phyloP scores from a whole-genome alignment of 2,329 filamentous ascomycete genomes.

The Pseudocercospora fijiensis region DNA sequence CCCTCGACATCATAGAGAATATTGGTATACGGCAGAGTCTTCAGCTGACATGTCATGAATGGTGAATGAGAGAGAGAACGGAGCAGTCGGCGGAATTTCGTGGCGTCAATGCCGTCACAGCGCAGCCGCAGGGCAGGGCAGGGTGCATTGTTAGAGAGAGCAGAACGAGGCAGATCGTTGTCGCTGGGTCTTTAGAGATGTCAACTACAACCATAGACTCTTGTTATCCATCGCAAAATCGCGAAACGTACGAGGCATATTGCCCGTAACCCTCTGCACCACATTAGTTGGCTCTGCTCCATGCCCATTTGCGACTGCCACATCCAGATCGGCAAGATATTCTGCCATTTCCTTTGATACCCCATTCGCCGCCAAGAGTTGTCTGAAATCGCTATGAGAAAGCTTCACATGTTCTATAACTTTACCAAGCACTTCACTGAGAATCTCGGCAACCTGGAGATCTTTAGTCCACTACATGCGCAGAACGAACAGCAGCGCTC shows the following conservation, averaged over 20 bases:
- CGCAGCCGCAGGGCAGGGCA: not conserved
- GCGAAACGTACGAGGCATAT: conserved; percentile 13
- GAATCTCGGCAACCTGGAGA: conserved; percentile 16
- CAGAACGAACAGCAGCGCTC: not conserved
- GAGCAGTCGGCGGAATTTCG: not conserved
- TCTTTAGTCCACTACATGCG: not conserved
- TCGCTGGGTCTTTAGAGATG: no score
- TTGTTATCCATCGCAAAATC: conserved; percentile 18
- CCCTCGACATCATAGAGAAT: not conserved
- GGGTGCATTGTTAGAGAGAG: not conserved
- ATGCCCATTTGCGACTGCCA: conserved; percentile 12
- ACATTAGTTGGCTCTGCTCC: conserved; percentile 14
- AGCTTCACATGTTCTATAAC: conserved; percentile 18
- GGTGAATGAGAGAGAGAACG: not conserved
- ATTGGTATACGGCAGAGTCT: not conserved
- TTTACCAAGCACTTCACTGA: conserved; percentile 16
- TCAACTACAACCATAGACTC: conserved; percentile 8
- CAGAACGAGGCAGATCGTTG: not conserved
- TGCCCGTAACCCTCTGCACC: conserved; percentile 17
- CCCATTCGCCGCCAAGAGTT: conserved; percentile 9
- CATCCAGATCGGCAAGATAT: conserved; percentile 21
- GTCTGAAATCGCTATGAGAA: not conserved
- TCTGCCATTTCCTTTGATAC: conserved; percentile 8
- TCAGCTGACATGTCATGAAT: not conserved
- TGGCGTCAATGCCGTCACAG: not conserved